Percentiles rank a stretch among this genome's conserved stretches.
These are phyloP conservation scores for Kappamyces sp. DNA, from an alignment of 192 early-diverging fungal species.

Conservation along the genomic window DNA sequence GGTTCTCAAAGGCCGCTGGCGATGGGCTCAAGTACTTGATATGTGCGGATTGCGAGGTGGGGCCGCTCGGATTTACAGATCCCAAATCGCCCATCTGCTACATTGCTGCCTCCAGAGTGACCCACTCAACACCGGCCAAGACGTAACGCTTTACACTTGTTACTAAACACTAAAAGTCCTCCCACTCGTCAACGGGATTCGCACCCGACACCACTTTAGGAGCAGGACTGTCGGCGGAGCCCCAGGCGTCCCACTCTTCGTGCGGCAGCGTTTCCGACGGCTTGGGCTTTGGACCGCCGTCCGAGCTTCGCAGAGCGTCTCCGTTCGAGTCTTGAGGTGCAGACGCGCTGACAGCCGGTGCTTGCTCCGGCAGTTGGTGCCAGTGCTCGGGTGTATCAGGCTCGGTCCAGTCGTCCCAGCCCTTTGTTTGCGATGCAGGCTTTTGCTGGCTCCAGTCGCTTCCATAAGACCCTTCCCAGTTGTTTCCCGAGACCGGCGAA, in stretches of 20 bases:
- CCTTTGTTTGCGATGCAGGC: not conserved
- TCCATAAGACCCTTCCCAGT: too few species aligned
- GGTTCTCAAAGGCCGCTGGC: conserved; percentile 27
- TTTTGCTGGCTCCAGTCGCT: too few species aligned
- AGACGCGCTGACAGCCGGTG: too few species aligned
- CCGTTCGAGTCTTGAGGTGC: too few species aligned
- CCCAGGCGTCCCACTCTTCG: not conserved
- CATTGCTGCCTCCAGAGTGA: conserved; percentile 4
- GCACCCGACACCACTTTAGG: not conserved
- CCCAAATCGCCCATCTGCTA: not conserved
- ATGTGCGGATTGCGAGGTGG: conserved; percentile 37
- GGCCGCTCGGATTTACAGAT: conserved; percentile 27
- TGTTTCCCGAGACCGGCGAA: too few species aligned
- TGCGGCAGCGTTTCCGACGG: conserved; percentile 6
- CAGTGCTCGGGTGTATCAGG: too few species aligned
- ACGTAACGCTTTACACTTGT: too few species aligned
- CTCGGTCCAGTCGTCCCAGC: not conserved
- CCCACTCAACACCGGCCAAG: not conserved
- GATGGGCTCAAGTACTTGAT: conserved; percentile 20
- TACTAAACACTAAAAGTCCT: conserved; percentile 27
- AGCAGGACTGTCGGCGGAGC: not conserved
- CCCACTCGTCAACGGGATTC: conserved; percentile 27
- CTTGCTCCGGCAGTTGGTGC: too few species aligned
- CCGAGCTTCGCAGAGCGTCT: too few species aligned
- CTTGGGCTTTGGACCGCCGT: too few species aligned